Base-by-base conservation (phyloP, 2,329 filamentous ascomycete genomes). In the Orbilia ellipsospora region DNA sequence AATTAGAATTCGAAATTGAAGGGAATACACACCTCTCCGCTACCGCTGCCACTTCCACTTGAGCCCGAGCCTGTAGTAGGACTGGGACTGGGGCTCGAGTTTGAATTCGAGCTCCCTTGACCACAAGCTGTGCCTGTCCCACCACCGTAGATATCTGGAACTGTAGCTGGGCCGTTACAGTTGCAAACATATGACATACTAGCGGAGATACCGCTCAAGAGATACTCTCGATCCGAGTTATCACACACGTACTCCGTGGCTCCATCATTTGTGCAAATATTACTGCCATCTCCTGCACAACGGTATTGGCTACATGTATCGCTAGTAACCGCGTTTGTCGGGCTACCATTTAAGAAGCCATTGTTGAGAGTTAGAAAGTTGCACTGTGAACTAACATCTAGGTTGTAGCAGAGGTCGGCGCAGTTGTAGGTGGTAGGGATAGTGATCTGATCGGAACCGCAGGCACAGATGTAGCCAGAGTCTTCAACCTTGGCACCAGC, bases 401-500 rank as follows among this genome's bases (percentile, higher is more conserved):
- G 13, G 16, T 48, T 48, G 44, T 48, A 48, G 8, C 44, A 48
- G 44, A 48, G 13, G 44, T 48, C 44, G 13, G 44, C 44, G 10
- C 44, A 48, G 16, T 48, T 48, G 44, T 48, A 48, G 1, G 44
- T 48, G 44, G 4, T 48, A 15, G 44, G 44, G 13, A 48, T 48
- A 18, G 44, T 48, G 44, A 48, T 48, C 16, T 48, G 8, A 6
- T 18, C 15, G 2, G 44, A 48, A 18, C 44, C 44, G 16, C 44
- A 48, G 44, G 44, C 44, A 13, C 44, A 48, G 44, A 48, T 48
- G 44, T 48, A 48, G 13, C 44, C 44, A 18, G 44, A 48, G 44
- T 48, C 44, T 48, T 48, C 44, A 18, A 48, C 44, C 4, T 48
- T n/a, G 10, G 44, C 44, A 4, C 16, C 44, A 4, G 44, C 44